A percentile compares a stretch with the other conserved stretches of the same genome.
Conservation (phyloP, 2,329 filamentous ascomycete species). For the Tolypocladium inflatum region DNA sequence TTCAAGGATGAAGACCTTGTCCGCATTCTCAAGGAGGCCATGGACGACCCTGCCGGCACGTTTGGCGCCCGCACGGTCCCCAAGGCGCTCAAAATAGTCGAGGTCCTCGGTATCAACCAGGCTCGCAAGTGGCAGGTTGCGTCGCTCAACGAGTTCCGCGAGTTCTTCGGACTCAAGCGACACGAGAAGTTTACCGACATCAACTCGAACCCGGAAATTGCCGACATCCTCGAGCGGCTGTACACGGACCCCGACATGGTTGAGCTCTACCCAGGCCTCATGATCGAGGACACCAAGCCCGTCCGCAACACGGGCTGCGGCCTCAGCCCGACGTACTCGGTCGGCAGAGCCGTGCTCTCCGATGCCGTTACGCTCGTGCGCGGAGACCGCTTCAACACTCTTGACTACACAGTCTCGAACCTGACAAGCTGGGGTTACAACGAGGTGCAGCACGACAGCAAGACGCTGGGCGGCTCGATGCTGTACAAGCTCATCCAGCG, state of each 20-base stretch:
- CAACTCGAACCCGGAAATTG: slow-evolving; percentile 46
- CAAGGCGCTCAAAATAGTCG: slow-evolving; percentile 47
- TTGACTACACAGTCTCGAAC: slow-evolving; percentile 32
- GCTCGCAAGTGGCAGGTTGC: slow-evolving; percentile 52
- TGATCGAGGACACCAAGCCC: slow-evolving; percentile 49
- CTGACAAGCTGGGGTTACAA: slow-evolving; percentile 36
- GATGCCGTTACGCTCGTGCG: slow-evolving; percentile 51
- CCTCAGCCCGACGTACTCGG: slow-evolving; percentile 41
- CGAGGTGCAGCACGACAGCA: slow-evolving; percentile 15
- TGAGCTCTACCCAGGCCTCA: slow-evolving; percentile 60
- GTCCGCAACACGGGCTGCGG: slow-evolving; percentile 41
- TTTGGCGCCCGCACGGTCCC: slow-evolving; percentile 53
- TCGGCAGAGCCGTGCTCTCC: slow-evolving; percentile 45
- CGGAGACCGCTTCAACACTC: slow-evolving; percentile 49
- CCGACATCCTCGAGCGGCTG: slow-evolving; percentile 43
- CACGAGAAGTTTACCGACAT: slow-evolving; percentile 50
- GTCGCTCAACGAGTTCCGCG: slow-evolving; percentile 55
- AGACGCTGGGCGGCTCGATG: slow-evolving; percentile 31
- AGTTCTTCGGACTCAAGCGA: slow-evolving; percentile 50
- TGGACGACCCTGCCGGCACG: slow-evolving; percentile 49
- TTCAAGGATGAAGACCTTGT: slow-evolving; percentile 51
- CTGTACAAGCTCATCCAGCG: slow-evolving; percentile 36
- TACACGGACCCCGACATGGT: slow-evolving; percentile 57
- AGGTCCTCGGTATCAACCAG: slow-evolving; percentile 53
- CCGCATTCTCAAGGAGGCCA: slow-evolving; percentile 43